Conservation (phyloP, 129 eudicot species). For the Flaveria robusta region DNA sequence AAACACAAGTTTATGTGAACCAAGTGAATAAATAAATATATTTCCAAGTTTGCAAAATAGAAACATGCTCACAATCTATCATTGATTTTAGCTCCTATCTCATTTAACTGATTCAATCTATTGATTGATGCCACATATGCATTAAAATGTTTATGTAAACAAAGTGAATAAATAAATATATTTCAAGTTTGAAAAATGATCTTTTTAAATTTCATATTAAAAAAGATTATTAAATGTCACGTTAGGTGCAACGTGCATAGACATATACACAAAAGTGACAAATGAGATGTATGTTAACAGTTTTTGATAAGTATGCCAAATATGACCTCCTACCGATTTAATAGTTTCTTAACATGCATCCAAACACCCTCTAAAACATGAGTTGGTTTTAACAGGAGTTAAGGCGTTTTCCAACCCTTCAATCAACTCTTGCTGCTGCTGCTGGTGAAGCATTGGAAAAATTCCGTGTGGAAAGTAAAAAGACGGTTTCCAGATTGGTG, state of each 20-base stretch:
- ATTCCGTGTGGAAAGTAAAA: slow-evolving; percentile 88
- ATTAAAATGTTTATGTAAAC: not conserved
- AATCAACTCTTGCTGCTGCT: slow-evolving; percentile 71
- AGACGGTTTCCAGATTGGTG: slow-evolving; percentile 77
- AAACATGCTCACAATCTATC: not conserved
- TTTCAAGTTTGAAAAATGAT: not conserved
- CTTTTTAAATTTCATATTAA: not conserved
- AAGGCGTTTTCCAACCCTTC: slow-evolving; percentile 83
- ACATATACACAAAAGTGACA: not conserved
- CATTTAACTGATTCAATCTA: not conserved
- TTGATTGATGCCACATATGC: not conserved
- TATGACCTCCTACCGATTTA: not conserved
- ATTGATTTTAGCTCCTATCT: not conserved
- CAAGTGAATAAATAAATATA: no score
- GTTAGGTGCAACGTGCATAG: not conserved
- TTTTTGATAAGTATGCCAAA: not conserved
- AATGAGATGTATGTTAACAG: not conserved
- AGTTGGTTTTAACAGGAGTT: slow-evolving; percentile 58
- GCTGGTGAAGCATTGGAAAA: slow-evolving; percentile 76
- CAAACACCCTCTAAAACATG: not conserved
- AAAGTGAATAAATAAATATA: not conserved
- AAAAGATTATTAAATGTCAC: not conserved
- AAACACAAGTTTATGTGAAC: not conserved
- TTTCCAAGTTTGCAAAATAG: not conserved
- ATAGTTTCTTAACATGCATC: not conserved